Evolutionary conservation across 2,329 filamentous ascomycete species (phyloP), one percentile per base, ranked within the genome.

Genomic region (Metarhizium album): DNA sequence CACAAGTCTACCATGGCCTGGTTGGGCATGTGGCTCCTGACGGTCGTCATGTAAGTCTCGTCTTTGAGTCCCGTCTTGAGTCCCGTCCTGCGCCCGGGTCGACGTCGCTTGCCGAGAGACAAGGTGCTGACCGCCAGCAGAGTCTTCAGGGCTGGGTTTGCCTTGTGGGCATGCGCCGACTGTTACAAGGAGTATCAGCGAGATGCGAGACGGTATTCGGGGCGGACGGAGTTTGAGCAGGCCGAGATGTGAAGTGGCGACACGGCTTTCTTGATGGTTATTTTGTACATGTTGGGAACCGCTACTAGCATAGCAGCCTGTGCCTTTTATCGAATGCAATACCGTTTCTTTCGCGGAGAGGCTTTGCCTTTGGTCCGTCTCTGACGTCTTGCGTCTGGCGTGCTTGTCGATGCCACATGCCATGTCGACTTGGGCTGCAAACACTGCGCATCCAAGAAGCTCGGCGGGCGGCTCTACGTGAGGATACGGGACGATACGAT

Each of bases 21-120:
- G 40, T n/a, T 49, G 13, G 42, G 27, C 2, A 43, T 63, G 7
- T 59, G 59, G 59, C 45, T 53, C 2, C 42, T 62, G 22, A 53
- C 58, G 3, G 57, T 53, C 0, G 58, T 62, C 22, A 54, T 61
- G 63, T 67, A 50, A 57, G 64, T 58, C n/a, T n/a, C n/a, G 2
- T 45, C n/a, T 35, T 35, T 35, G 33, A 14, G 4, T 35, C 16
- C 14, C 33, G 11, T 11, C 29, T 11, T 5, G 29, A 5, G 29
- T 5, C 33, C 11, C 33, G 14, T 35, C 11, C 33, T 8, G 11
- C 4, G 33, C 9, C 33, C 7, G 33, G 8, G 14, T 9, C 33
- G 14, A 13, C 29, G 29, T 5, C 5, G 18, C 27, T 20, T 3
- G 38, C 6, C 13, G n/a, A 9, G 35, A 38, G 11, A 16, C 4